Conservation (phyloP, 768 basidiomycete species). For the Tylopilus intermedius region DNA sequence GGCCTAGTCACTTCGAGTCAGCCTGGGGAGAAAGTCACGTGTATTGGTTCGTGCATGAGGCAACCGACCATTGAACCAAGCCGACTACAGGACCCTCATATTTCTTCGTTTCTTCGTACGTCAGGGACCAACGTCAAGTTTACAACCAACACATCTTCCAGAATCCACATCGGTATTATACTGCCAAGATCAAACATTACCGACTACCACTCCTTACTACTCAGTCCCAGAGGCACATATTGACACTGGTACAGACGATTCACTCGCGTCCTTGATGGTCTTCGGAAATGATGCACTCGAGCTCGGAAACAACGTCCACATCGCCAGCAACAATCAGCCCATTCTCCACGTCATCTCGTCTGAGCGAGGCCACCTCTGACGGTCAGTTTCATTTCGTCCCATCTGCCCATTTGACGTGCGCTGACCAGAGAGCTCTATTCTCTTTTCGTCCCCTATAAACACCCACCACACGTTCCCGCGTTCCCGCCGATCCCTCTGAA, state of each 20-base stretch:
- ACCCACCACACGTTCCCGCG: constrained; percentile 1
- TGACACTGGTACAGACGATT: not conserved
- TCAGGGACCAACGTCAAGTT: not conserved
- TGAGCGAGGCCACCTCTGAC: constrained; percentile 53
- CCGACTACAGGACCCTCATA: no score
- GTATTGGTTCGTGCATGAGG: not conserved
- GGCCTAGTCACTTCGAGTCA: not conserved
- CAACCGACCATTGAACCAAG: not conserved
- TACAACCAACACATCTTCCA: not conserved
- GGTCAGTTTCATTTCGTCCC: constrained; percentile 24
- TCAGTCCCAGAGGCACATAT: not conserved
- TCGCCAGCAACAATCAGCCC: constrained; percentile 35
- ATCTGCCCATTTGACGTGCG: not conserved
- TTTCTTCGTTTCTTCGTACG: not conserved
- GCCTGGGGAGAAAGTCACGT: constrained; percentile 11
- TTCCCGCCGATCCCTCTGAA: not conserved
- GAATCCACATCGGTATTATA: not conserved
- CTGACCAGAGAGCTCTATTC: not conserved
- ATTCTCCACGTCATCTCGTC: constrained; percentile 35
- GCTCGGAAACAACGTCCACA: constrained; percentile 33
- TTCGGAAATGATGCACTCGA: constrained; percentile 30
- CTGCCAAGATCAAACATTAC: not conserved
- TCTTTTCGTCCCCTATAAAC: not conserved
- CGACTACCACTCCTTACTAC: no score
- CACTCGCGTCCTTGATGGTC: constrained; percentile 16